Base-by-base conservation (phyloP, 2,329 filamentous ascomycete species). In the Teratosphaeria nubilosa region DNA sequence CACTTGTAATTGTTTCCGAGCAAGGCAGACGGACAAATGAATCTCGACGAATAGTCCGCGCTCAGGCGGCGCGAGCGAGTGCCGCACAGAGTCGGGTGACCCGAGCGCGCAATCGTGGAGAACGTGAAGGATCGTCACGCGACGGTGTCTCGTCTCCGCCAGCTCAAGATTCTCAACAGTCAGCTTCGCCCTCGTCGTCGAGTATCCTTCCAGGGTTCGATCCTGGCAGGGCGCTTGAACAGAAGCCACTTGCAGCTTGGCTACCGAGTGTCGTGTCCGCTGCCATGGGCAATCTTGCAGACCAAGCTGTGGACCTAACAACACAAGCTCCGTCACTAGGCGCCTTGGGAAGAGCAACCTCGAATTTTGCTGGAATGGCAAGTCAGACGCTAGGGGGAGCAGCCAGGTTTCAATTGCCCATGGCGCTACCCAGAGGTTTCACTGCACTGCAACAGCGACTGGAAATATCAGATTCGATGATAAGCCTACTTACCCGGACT, bases 371-470 rank as follows among this genome's bases (percentile, higher is more conserved):
- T 14, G 51, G 22, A 20, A 30, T 53, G 14, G 30, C 51, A 14
- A 45, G 53, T 1, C 41, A 48, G 41, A 22, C 41, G 41, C 41
- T 48, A n/a, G 22, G 13, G 14, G 61, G 56, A 10, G 30, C 34
- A 5, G 54, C 37, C 34, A 57, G 58, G 20, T 57, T 58, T 22
- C 60, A 63, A 51, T 59, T 71, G 5, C 69, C 69, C 13, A 54
- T 69, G n/a, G 68, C 68, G 20, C 56, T 70, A 31, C 69, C 69
- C n/a, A 59, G 63, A 37, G 69, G 69, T n/a, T 71, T 71, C 52
- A 62, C 65, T 10, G 59, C 57, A 2, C 63, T 71, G 5, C 67
- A 69, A 51, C 61, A 65, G 27, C 59, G 63, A 6, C 63, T 70
- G 24, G 53, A 57, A 5, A 61, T 71, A 5, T 66, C 67, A 1